Percentiles rank a stretch among this genome's conserved stretches.
phyloP scores from a whole-genome alignment of 805 yeast species.

The Saccharomycopsis vini region DNA sequence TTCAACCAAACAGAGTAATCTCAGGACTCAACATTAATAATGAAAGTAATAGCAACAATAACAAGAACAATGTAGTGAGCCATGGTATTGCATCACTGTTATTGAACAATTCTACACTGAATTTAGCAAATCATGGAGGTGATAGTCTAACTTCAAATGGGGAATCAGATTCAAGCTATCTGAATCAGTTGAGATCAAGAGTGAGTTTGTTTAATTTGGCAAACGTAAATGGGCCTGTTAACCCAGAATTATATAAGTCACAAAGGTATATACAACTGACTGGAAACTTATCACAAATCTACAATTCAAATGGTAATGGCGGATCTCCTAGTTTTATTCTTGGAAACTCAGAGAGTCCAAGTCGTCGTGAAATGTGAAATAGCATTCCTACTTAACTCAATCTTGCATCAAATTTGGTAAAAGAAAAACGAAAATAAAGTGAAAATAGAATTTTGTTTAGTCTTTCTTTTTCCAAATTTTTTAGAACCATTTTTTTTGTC shows the following conservation, averaged over 20 bases:
- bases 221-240: not conserved
- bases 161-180: too few relatives aligned
- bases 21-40: not conserved
- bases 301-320: too few relatives aligned
- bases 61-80: not conserved
- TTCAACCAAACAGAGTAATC: not conserved
- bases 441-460: too few relatives aligned
- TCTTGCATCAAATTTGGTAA: too few relatives aligned
- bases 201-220: conserved; percentile 16
- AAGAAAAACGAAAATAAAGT: too few relatives aligned
- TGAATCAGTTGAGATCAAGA: conserved; percentile 17
- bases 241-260: not conserved
- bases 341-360: too few relatives aligned
- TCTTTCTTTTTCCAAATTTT: too few relatives aligned
- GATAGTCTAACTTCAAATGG: conserved; percentile 3
- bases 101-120: not conserved
- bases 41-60: not conserved
- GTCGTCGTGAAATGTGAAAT: too few relatives aligned
- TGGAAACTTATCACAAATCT: not conserved
- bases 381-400: too few relatives aligned
- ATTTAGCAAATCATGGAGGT: conserved; percentile 1
- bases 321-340: too few relatives aligned
- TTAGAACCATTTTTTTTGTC: too few relatives aligned
- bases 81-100: not conserved
- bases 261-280: not conserved